Base-by-base conservation (phyloP, 148 eudicot species). In the Vaccinium macrocarpon region DNA sequence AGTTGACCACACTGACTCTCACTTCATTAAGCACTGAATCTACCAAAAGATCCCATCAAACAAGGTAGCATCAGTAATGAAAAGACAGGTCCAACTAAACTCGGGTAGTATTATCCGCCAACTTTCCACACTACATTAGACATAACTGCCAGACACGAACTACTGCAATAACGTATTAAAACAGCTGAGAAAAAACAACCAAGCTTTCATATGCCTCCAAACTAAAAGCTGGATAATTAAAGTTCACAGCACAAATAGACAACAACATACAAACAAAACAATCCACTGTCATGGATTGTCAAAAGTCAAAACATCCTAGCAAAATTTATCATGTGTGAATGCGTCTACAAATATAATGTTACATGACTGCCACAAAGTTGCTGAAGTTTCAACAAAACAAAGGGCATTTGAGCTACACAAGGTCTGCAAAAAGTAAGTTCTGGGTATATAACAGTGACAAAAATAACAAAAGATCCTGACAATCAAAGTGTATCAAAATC, bases 1-100 rank as follows among this genome's bases (percentile, higher is more conserved):
- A 25, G 82, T 86, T 84, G 61, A n/a, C 84, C 77, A 14, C 82
- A 70, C 57, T 27, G n/a, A 15, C 48, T 52, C 61, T 68, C 64
- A 82, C 84, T 72, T 38, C 62, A 72, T 71, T 52, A 32, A 52
- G 35, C 19, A 12, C 7, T 72, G 66, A 32, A 72, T 53, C 84
- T 72, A 56, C 27, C 35, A 19, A 50, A 49, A n/a, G 57, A 29
- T 51, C n/a, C 23, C 62, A 51, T 70, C 76, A 82, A 16, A 82
- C 38, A 70, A 50, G 84, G 8, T 23, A 49, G 32, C 32, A 49
- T 23, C 66, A 64, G 56, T 38, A 59, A 32, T 1, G 18, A 6
- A 79, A 29, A 5, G 64, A 18, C 10, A 74, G 1, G 51, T 42
- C 52, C 59, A 11, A 12, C 10, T 21, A 51, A 76, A n/a, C 46